Evolutionary conservation across 192 early-diverging fungal species (phyloP).

Genomic region (Kickxella alabastrina): DNA sequence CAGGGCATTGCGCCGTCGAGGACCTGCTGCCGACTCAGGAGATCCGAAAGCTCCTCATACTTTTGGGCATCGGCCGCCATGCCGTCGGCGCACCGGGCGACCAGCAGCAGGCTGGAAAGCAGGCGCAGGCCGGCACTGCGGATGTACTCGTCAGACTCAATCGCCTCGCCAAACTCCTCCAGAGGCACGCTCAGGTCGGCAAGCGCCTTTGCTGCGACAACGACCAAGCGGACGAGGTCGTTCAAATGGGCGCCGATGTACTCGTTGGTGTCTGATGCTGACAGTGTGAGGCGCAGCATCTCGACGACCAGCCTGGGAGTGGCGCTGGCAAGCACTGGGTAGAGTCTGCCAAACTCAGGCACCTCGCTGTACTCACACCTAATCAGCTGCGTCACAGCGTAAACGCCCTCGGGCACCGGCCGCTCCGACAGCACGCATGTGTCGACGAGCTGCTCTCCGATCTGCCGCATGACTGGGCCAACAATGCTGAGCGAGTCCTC

Average conservation of each 20-base stretch:
- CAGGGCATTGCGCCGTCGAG: slow-evolving; percentile 40
- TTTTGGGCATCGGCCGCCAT: slow-evolving; percentile 5
- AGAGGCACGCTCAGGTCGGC: slow-evolving; percentile 10
- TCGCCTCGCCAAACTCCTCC: slow-evolving; percentile 13
- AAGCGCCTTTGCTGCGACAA: slow-evolving; percentile 13
- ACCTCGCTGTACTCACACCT: slow-evolving; percentile 6
- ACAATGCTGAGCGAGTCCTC: slow-evolving; percentile 4
- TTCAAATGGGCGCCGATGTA: slow-evolving; percentile 4
- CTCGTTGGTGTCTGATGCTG: neutral
- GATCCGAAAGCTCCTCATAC: slow-evolving; percentile 19
- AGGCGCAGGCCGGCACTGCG: slow-evolving; percentile 22
- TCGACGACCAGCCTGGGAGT: slow-evolving; percentile 14
- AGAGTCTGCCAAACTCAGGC: slow-evolving; percentile 9
- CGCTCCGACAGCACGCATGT: slow-evolving; percentile 23
- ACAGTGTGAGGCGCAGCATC: slow-evolving; percentile 18
- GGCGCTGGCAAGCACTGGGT: slow-evolving; percentile 22
- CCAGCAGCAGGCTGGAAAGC: slow-evolving; percentile 21
- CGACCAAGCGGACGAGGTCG: slow-evolving; percentile 15
- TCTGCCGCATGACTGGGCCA: slow-evolving; percentile 19
- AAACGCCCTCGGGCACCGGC: slow-evolving; percentile 23
- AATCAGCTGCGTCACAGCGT: slow-evolving; percentile 14
- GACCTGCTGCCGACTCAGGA: slow-evolving; percentile 3
- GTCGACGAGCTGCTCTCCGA: slow-evolving; percentile 19
- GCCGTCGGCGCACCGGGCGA: slow-evolving; percentile 15
- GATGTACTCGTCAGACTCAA: slow-evolving; percentile 23